Base-by-base conservation (phyloP, 2,329 filamentous ascomycete species). In the Botrytis medusae region DNA sequence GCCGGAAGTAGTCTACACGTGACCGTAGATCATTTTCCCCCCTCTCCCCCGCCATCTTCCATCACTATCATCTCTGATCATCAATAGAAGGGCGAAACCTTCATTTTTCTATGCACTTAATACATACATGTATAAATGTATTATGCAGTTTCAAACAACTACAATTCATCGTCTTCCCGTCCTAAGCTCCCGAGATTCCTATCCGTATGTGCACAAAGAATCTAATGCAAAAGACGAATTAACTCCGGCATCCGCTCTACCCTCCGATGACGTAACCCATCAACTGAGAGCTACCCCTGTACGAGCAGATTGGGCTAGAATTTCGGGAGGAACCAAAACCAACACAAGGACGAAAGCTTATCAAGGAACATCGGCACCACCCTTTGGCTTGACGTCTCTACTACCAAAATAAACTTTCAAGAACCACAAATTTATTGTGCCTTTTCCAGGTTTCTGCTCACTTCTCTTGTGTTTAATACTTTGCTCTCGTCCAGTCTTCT, bases 241-340 rank as follows among this genome's bases (percentile, higher is more conserved):
- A 68, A 32, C 8, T 68, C 65, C 65, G 65, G 57, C 48, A 42
- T 68, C 65, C 65, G 65, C 34, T 42, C 18, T 57, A 68, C 20
- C 48, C 65, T 57, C 5, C 10, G 16, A 68, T 68, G 65, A 68
- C 65, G 65, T 68, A 42, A 57, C 16, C 10, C 10, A 1, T 64
- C n/a, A 2, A 25, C 12, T 10, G 16, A 34, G 20, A 46, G 62
- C 44, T 65, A 37, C 64, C 64, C 14, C 25, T 40, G 46, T 54
- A 7, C 37, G 37, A 37, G 37, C 37, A 29, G 7, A 51, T 40
- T n/a, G 64, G 22, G 22, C 64, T 51, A 67, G 46, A 67, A 67
- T 25, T 40, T 67, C 46, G 44, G 64, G 7, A 32, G 16, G 20
- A 7, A 6, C 12, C 48, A 16, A 14, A 54, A 65, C 25, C 46